phyloP scores from a whole-genome alignment of 179 eudicot species.

The Spinacia oleracea region DNA sequence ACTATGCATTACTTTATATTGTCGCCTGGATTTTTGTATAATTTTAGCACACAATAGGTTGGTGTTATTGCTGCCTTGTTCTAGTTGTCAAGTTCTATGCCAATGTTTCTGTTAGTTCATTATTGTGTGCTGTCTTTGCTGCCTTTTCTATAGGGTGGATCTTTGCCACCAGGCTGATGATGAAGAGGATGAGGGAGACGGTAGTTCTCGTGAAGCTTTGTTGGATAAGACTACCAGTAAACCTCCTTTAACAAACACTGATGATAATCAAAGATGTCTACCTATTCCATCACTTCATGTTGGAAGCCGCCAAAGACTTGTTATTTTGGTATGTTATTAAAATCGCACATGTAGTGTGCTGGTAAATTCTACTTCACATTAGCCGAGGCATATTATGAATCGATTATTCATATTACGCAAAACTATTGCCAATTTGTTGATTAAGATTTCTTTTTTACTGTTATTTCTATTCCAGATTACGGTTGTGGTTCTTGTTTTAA shows the following conservation, averaged over 20 bases:
- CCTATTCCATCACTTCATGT: conserved; percentile 51
- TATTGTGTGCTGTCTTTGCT: conserved; percentile 21
- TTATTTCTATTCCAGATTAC: conserved; percentile 56
- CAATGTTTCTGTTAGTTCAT: conserved; percentile 8
- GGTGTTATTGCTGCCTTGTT: background rate
- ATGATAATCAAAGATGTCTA: conserved; percentile 55
- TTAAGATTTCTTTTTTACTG: background rate
- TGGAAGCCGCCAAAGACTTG: conserved; percentile 88
- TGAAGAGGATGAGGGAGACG: conserved; percentile 81
- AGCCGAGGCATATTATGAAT: background rate
- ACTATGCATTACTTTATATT: background rate
- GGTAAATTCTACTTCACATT: no score
- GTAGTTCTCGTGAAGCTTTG: conserved; percentile 58
- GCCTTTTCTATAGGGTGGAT: conserved; percentile 69
- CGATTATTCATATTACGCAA: background rate
- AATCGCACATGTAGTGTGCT: background rate
- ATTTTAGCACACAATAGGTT: no score
- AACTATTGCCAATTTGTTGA: background rate
- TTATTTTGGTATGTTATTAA: conserved; percentile 59
- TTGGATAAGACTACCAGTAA: conserved; percentile 51
- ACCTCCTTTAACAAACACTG: conserved; percentile 32
- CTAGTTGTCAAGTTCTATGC: background rate
- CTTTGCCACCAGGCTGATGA: conserved; percentile 92
- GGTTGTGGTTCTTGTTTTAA: conserved; percentile 50
- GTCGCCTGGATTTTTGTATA: no score